Percentiles rank a stretch among this genome's conserved stretches.
These are phyloP conservation scores for Bothriochloa decipiens DNA, from an alignment of 176 grass and related monocot species.

Conservation along the genomic window DNA sequence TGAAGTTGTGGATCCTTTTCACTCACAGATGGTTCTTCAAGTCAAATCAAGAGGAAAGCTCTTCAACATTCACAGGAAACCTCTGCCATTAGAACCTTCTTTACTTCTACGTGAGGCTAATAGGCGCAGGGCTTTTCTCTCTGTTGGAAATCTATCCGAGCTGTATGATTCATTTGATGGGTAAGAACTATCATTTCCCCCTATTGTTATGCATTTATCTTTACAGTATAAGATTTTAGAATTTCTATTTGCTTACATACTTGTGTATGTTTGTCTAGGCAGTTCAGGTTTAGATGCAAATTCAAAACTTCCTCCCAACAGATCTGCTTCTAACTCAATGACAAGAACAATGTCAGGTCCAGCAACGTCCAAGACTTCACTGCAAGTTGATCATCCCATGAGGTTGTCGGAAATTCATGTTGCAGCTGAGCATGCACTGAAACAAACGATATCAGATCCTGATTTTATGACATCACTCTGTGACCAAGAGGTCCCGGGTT, in stretches of 20 bases:
- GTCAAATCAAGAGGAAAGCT: conserved; percentile 82
- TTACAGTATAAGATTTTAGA: conserved; percentile 22
- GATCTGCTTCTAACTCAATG: conserved; percentile 58
- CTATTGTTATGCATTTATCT: conserved; percentile 25
- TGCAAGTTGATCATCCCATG: conserved; percentile 78
- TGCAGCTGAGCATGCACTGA: conserved; percentile 90
- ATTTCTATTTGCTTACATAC: conserved; percentile 44
- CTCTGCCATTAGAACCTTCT: conserved; percentile 88
- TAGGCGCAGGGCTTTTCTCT: conserved; percentile 95
- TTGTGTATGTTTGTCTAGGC: conserved; percentile 50
- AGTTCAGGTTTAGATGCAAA: conserved; percentile 87
- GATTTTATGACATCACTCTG: conserved; percentile 88
- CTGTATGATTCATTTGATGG: conserved; percentile 77
- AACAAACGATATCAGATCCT: conserved; percentile 81
- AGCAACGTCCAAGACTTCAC: conserved; percentile 68
- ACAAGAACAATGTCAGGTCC: conserved; percentile 86
- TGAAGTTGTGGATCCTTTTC: conserved; percentile 43
- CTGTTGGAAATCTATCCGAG: conserved; percentile 88
- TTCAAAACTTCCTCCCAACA: conserved; percentile 64
- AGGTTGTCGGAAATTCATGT: conserved; percentile 98
- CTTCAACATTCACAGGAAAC: conserved; percentile 94
- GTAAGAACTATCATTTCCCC: conserved; percentile 55
- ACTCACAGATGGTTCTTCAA: conserved; percentile 87
- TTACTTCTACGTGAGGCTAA: conserved; percentile 94
- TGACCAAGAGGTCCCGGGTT: too few species aligned